Conservation (phyloP, 371 early-diverging fungal species). For the Chytridium lagenaria region DNA sequence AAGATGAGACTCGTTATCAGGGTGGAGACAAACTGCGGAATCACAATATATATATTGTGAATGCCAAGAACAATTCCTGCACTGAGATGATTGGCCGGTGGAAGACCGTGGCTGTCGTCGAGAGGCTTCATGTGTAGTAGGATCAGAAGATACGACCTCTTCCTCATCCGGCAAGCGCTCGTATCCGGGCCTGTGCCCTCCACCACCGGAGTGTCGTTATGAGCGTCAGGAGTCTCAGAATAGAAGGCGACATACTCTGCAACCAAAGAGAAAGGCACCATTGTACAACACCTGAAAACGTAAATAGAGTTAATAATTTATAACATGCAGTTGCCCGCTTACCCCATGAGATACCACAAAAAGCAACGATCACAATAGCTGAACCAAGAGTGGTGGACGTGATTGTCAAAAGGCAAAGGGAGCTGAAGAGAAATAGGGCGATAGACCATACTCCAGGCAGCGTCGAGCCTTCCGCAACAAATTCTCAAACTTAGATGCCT, state of each 20-base stretch:
- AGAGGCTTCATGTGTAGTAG: no score
- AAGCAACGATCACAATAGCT: constrained; percentile 71
- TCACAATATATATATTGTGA: constrained; percentile 91
- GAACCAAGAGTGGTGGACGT: constrained; percentile 59
- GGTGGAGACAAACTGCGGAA: constrained; percentile 89
- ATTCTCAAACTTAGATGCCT: neutral
- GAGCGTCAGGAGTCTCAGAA: constrained; percentile 1
- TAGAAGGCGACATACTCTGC: constrained; percentile 75
- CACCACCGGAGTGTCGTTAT: no score
- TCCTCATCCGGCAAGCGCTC: constrained; percentile 5
- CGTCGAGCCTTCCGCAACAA: constrained; percentile 42
- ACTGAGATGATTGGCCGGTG: constrained; percentile 47
- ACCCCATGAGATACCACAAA: constrained; percentile 85
- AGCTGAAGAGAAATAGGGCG: constrained; percentile 70
- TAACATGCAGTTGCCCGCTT: no score
- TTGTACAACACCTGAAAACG: constrained; percentile 65
- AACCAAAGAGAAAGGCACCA: constrained; percentile 92
- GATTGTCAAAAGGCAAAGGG: constrained; percentile 71
- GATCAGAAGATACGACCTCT: no score
- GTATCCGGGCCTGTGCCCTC: no score
- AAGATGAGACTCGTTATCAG: constrained; percentile 82
- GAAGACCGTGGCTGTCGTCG: no score
- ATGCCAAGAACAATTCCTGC: constrained; percentile 90
- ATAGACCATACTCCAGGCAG: constrained; percentile 74
- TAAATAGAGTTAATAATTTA: constrained; percentile 1